These are phyloP conservation scores for Polytolypa hystricis DNA, from an alignment of 2,329 filamentous ascomycete species.

Conservation along the genomic window DNA sequence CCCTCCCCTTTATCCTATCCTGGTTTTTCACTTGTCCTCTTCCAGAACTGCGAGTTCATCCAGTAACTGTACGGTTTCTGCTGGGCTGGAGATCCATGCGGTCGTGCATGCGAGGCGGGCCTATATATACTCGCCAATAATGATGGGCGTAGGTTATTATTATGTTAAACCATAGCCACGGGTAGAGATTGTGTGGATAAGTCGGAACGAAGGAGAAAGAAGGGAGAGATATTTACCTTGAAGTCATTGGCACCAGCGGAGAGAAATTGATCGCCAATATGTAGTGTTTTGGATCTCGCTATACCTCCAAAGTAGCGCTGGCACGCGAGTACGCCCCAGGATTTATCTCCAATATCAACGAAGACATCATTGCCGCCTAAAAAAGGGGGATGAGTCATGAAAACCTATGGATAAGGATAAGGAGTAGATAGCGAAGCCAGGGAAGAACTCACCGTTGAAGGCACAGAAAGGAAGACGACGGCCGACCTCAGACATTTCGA, in stretches of 20 bases:
- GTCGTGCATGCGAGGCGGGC: conserved; percentile 85
- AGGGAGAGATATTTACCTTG: conserved; percentile 47
- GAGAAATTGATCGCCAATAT: conserved; percentile 92
- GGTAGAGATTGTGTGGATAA: not conserved
- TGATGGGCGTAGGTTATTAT: no score
- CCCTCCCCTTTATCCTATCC: no score
- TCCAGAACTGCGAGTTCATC: conserved; percentile 62
- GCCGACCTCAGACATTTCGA: conserved; percentile 68
- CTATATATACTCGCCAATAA: conserved; percentile 22
- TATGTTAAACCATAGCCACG: no score
- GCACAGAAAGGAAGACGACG: conserved; percentile 76
- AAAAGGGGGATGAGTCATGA: not conserved
- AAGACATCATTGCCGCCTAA: conserved; percentile 85
- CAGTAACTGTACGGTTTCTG: conserved; percentile 78
- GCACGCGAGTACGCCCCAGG: conserved; percentile 85
- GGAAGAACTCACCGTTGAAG: conserved; percentile 65
- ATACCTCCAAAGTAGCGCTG: conserved; percentile 80
- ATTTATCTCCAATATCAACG: conserved; percentile 97
- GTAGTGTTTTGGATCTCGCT: conserved; percentile 66
- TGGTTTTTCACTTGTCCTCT: conserved; percentile 1
- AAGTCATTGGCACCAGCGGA: conserved; percentile 95
- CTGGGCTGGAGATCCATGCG: conserved; percentile 89
- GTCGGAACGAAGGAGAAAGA: not conserved
- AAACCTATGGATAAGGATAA: not conserved
- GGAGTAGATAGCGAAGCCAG: not conserved